phyloP scores from a whole-genome alignment of 2,329 filamentous ascomycete genomes.

The Penicillium sp. region DNA sequence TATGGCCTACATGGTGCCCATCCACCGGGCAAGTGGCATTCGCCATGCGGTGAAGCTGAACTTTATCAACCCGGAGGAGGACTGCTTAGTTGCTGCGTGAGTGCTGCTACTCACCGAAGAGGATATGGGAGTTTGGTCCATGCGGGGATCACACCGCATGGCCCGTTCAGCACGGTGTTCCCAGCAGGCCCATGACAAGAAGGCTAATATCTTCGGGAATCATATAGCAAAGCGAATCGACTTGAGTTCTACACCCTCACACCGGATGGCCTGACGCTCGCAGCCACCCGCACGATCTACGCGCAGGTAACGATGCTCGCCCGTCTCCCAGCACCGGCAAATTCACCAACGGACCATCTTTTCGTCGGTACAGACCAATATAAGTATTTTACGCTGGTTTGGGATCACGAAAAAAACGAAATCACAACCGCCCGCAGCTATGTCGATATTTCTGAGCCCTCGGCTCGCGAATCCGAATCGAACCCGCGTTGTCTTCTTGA shows the following conservation, averaged over 20 bases:
- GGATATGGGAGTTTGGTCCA: neutral
- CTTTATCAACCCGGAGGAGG: slow-evolving; percentile 70
- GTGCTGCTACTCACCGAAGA: slow-evolving; percentile 34
- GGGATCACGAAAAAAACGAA: slow-evolving; percentile 62
- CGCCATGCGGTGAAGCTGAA: slow-evolving; percentile 81
- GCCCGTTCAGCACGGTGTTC: neutral
- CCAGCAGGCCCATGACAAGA: neutral
- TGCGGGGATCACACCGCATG: neutral
- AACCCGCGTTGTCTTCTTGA: slow-evolving; percentile 82
- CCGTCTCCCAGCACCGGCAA: slow-evolving; percentile 55
- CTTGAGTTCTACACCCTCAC: slow-evolving; percentile 57
- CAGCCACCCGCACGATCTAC: slow-evolving; percentile 71
- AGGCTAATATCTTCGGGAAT: neutral
- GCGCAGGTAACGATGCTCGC: slow-evolving; percentile 84
- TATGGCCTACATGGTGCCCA: slow-evolving; percentile 95
- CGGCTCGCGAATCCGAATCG: slow-evolving; percentile 72
- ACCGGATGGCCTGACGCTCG: slow-evolving; percentile 63
- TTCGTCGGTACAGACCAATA: slow-evolving; percentile 90
- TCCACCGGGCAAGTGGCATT: slow-evolving; percentile 88
- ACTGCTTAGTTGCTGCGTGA: slow-evolving; percentile 86
- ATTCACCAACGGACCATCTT: slow-evolving; percentile 75
- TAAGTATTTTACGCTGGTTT: slow-evolving; percentile 86
- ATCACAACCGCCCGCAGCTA: slow-evolving; percentile 59
- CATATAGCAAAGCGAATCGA: slow-evolving; percentile 44
- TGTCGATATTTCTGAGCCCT: slow-evolving; percentile 61